Evolutionary conservation across 495 filamentous ascomycete genomes (phyloP).

Genomic region (Aspergillus hancockii): DNA sequence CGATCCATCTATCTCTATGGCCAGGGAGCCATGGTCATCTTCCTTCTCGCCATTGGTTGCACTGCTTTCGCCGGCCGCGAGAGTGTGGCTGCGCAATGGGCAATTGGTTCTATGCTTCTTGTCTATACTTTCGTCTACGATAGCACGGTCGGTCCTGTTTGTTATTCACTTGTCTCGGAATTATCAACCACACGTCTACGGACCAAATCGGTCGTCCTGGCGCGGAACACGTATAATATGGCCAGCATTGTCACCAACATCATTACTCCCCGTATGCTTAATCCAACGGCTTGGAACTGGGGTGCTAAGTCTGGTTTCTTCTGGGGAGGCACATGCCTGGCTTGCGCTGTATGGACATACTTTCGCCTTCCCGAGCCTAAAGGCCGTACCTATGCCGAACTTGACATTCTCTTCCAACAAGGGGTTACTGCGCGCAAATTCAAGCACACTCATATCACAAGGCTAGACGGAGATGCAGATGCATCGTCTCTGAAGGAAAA

Average conservation of each 20-base stretch:
- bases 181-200: slow-evolving; percentile 62
- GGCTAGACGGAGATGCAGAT: not conserved
- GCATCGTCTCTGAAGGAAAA: not conserved
- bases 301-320: slow-evolving; percentile 64
- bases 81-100: slow-evolving; percentile 54
- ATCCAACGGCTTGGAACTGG: slow-evolving; percentile 64
- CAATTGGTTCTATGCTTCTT: slow-evolving; percentile 54
- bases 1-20: slow-evolving; percentile 63
- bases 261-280: slow-evolving; percentile 63
- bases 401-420: slow-evolving; percentile 40
- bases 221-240: slow-evolving; percentile 62
- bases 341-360: slow-evolving; percentile 61
- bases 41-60: slow-evolving; percentile 51
- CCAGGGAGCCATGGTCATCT: slow-evolving; percentile 49
- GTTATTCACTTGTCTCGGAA: slow-evolving; percentile 66
- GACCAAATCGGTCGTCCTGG: slow-evolving; percentile 61
- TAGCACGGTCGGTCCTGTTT: slow-evolving; percentile 64
- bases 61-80: slow-evolving; percentile 38
- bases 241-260: slow-evolving; percentile 61
- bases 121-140: slow-evolving; percentile 65
- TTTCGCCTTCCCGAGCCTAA: slow-evolving; percentile 65
- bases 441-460: not conserved
- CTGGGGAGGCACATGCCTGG: slow-evolving; percentile 62
- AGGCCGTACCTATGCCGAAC: slow-evolving; percentile 62
- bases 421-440: slow-evolving; percentile 59